Conservation (phyloP, 345 rosid species). For the Melaleuca alternifolia region DNA sequence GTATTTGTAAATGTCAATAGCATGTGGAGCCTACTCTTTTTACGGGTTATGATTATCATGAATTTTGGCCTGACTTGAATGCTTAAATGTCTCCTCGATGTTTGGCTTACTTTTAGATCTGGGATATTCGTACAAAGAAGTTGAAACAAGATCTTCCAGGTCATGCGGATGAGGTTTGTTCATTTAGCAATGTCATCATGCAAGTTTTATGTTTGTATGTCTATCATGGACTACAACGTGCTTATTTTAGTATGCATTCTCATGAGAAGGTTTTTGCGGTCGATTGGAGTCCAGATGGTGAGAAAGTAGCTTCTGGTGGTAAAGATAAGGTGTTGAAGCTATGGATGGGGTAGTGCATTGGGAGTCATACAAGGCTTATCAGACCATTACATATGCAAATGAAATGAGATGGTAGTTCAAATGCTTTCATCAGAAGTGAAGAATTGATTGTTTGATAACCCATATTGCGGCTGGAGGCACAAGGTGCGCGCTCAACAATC, state of each 20-base stretch:
- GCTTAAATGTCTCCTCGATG: background rate
- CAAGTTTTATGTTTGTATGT: background rate
- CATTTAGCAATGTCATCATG: background rate
- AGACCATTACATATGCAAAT: background rate
- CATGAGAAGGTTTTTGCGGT: constrained; percentile 63
- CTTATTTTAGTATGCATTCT: background rate
- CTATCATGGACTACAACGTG: background rate
- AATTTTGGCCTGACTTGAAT: background rate
- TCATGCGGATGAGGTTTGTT: constrained; percentile 79
- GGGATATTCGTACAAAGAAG: constrained; percentile 74
- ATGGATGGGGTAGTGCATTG: constrained; percentile 65
- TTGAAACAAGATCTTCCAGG: constrained; percentile 95
- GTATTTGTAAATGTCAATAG: background rate
- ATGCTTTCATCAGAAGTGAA: background rate
- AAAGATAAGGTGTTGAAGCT: constrained; percentile 81
- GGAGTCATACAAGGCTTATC: background rate
- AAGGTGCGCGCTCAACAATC: background rate
- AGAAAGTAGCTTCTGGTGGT: constrained; percentile 97
- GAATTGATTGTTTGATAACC: background rate
- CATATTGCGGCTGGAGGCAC: background rate
- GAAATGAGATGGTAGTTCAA: background rate
- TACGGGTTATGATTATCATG: background rate
- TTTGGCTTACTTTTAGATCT: constrained; percentile 31
- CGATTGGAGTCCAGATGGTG: constrained; percentile 99
- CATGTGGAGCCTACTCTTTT: background rate